Percentiles rank a stretch among this genome's conserved stretches.
Conservation (phyloP, 2,329 filamentous ascomycete species). For the Epichloe glyceriae region DNA sequence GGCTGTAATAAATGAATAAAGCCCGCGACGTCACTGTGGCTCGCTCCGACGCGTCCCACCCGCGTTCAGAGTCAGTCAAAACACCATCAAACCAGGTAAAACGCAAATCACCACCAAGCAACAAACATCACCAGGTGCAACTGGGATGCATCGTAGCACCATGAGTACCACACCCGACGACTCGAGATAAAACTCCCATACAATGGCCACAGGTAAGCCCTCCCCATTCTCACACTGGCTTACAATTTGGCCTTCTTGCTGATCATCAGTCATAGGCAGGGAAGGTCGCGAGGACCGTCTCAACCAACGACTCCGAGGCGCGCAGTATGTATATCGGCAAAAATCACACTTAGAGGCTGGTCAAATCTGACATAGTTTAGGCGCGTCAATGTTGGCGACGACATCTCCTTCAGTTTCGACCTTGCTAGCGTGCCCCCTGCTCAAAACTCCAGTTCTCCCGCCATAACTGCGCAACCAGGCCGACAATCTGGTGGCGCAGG, state of each 20-base stretch:
- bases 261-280: slow-evolving; percentile 13
- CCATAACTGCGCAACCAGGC: neutral
- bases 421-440: slow-evolving; percentile 28
- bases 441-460: slow-evolving; percentile 7
- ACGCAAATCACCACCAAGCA: neutral
- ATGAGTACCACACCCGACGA: neutral
- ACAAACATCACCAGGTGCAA: neutral
- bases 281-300: slow-evolving; percentile 48
- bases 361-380: slow-evolving; percentile 17
- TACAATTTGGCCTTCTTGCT: neutral
- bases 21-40: neutral
- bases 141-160: neutral
- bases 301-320: slow-evolving; percentile 51
- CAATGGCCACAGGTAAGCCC: slow-evolving; percentile 3
- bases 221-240: neutral
- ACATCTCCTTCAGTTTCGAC: slow-evolving; percentile 45
- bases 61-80: neutral
- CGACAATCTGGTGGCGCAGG: neutral
- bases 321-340: slow-evolving; percentile 33
- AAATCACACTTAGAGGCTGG: neutral
- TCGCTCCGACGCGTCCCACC: slow-evolving; percentile 1
- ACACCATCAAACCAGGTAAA: neutral
- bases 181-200: neutral
- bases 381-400: slow-evolving; percentile 45
- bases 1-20: too few species aligned